Evolutionary conservation across 805 yeast genomes (phyloP).

Genomic region (Zygoascus biomembranicola): DNA sequence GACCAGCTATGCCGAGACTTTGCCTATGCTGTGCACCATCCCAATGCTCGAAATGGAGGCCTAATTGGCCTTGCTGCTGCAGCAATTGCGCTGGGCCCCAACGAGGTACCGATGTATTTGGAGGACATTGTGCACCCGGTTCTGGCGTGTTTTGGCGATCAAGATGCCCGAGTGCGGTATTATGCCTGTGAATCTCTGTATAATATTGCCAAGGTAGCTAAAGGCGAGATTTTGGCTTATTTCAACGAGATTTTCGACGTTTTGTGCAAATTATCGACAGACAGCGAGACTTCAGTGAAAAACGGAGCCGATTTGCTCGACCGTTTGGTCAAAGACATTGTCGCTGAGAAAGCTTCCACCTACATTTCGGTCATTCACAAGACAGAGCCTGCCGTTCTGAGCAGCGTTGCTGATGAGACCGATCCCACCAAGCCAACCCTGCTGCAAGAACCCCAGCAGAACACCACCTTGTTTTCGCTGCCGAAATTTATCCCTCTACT

Average conservation of each 20-base stretch:
- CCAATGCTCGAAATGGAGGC: slow-evolving; percentile 91
- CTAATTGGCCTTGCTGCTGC: slow-evolving; percentile 93
- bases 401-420: slow-evolving; percentile 35
- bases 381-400: slow-evolving; percentile 48
- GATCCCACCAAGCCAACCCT: slow-evolving; percentile 22
- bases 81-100: slow-evolving; percentile 80
- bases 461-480: slow-evolving; percentile 71
- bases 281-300: slow-evolving; percentile 82
- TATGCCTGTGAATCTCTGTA: slow-evolving; percentile 95
- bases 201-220: slow-evolving; percentile 92
- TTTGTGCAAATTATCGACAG: slow-evolving; percentile 81
- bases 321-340: slow-evolving; percentile 84
- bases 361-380: slow-evolving; percentile 43
- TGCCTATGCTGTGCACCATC: slow-evolving; percentile 75
- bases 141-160: slow-evolving; percentile 91
- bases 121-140: slow-evolving; percentile 89
- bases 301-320: slow-evolving; percentile 94
- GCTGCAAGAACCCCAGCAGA: slow-evolving; percentile 24
- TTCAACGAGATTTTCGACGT: slow-evolving; percentile 95
- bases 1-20: slow-evolving; percentile 69
- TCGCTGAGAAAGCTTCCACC: slow-evolving; percentile 86
- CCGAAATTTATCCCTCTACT: slow-evolving; percentile 86
- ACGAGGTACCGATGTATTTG: slow-evolving; percentile 73
- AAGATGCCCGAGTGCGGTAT: slow-evolving; percentile 93
- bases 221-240: slow-evolving; percentile 84